These are phyloP conservation scores for Mallotus japonicus DNA, from an alignment of 441 rosid genomes.

Conservation along the genomic window DNA sequence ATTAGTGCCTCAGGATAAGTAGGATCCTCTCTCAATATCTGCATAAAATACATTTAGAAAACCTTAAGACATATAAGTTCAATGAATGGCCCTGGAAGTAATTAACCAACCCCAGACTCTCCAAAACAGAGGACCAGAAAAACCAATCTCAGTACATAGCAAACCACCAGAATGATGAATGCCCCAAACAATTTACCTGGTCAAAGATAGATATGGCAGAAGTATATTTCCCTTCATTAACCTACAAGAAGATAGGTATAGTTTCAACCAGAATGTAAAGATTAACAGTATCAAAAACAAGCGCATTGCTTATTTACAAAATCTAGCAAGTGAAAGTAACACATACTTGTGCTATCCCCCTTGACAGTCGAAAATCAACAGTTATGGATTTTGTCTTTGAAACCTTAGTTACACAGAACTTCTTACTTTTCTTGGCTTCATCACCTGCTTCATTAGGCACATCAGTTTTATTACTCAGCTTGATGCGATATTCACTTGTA, in stretches of 20 bases:
- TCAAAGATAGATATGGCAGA: conserved; percentile 87
- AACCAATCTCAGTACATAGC: not conserved
- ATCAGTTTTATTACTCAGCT: conserved; percentile 37
- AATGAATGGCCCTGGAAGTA: conserved; percentile 11
- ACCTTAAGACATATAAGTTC: conserved; percentile 8
- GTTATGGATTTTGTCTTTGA: conserved; percentile 80
- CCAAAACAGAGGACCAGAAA: not conserved
- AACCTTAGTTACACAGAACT: conserved; percentile 59
- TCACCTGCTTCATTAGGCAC: conserved; percentile 40
- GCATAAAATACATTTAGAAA: conserved; percentile 22
- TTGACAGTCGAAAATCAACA: conserved; percentile 89
- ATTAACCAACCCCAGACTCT: conserved; percentile 21
- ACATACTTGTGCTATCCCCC: conserved; percentile 94
- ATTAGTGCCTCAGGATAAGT: conserved; percentile 91
- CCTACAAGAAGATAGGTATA: conserved; percentile 45
- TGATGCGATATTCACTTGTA: conserved; percentile 46
- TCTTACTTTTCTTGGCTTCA: conserved; percentile 53
- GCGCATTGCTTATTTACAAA: conserved; percentile 12
- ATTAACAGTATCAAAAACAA: conserved; percentile 10
- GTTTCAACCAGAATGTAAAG: conserved; percentile 24
- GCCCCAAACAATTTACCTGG: conserved; percentile 51
- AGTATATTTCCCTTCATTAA: conserved; percentile 91
- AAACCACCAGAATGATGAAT: conserved; percentile 18
- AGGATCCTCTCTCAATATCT: conserved; percentile 92
- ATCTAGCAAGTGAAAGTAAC: conserved; percentile 8